Base-by-base conservation (phyloP, 345 rosid genomes). In the Bruguiera gymnorhiza region DNA sequence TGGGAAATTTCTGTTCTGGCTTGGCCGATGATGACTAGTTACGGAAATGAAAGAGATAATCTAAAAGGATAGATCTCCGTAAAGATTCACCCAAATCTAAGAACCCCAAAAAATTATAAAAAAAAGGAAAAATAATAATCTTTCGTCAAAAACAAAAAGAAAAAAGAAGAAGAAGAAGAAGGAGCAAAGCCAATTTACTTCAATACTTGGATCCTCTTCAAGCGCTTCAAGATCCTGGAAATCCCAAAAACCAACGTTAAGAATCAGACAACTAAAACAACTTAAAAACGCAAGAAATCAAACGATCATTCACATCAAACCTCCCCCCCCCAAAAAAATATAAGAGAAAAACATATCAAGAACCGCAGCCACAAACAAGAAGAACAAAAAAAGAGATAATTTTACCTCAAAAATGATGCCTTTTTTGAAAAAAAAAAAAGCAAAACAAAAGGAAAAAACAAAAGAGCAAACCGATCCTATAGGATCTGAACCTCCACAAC, bases 401-500 rank as follows among this genome's bases (percentile, higher is more conserved):
- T 43, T 13, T 48, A 68, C 82, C 77, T 55, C 60, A 66, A 71
- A 76, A 52, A 52, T 62, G 58, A 27, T 27, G 62, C 56, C 46
- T 62, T 53, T 55, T 15, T 3, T 20, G 3, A 36, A 52, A 43
- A 43, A 11, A 11, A 37, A 37, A 39, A 39, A 34, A 34, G 5
- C 36, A 34, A 34, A 6, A 32, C 5, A 32, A 6, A 29, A 29
- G 3, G 4, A 29, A 29, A 34, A 34, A 37, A 37, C 60, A 46
- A 65, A 27, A 31, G 53, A 50, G 37, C 59, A 39, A 78, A 69
- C 51, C 71, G 75, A 80, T 79, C 75, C 73, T 72, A 51, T 7
- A 84, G 81, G 81, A 79, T 78, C 76, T 68, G 70, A 67, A 31
- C 50, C 36, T 27, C 18, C 65, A 68, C 30, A 67, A 53, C 55